Base-by-base conservation (phyloP, 2,329 filamentous ascomycete species). In the Orbilia oligospora region DNA sequence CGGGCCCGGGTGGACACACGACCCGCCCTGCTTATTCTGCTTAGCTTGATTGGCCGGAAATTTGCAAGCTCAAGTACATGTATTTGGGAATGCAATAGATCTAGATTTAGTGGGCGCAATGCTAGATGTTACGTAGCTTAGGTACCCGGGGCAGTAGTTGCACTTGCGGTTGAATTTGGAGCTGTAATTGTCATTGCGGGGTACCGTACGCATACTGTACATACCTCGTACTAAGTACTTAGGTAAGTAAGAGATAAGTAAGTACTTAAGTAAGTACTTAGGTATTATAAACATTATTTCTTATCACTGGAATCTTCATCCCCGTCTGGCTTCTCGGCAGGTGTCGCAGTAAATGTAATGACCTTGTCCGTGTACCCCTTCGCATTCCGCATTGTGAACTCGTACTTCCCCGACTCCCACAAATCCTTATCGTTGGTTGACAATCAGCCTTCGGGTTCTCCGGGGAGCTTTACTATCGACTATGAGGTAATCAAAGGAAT, bases 351-450 rank as follows among this genome's bases (percentile, higher is more conserved):
- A 68, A 85, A 85, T n/a, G 82, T 82, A 49, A 86, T 80, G 14
- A 83, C 80, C 53, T 84, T 84, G 46, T 84, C 82, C 44, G 83
- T 79, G 33, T 81, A 81, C 9, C 85, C 85, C 78, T 84, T 84
- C 18, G 81, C 80, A 80, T 85, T 83, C 71, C 81, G 80, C 63
- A 84, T 84, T 33, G 83, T 83, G 63, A 86, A 83, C 41, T 83
- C 82, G 80, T 88, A 89, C 81, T 87, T 87, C 6, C 87, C 87
- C 0, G 86, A 84, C 55, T 88, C 83, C 87, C 87, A 88, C 3
- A 89, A 82, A 81, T 89, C 87, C 82, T 88, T 22, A 44, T 36
- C 27, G 44, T 48, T 44, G 9, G 24, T 33, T 36, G 5, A 55
- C 24, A 30, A 9, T 41, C 41, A 63, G 22, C 30, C 27, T 58